Evolutionary conservation across 768 basidiomycete species (phyloP).

Genomic region (Boletus edulis): DNA sequence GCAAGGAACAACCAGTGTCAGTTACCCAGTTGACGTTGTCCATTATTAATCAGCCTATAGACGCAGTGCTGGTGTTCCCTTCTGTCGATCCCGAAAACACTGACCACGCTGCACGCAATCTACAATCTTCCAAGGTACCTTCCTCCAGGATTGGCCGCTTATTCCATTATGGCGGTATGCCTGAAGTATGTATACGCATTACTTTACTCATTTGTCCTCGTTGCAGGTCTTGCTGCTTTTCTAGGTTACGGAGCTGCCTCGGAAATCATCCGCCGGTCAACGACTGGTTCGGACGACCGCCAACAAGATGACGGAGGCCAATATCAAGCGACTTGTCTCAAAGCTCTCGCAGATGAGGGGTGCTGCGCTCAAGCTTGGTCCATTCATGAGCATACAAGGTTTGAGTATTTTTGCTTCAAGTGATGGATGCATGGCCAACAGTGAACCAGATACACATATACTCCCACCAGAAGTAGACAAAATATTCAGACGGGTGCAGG

Average conservation of each 20-base stretch:
- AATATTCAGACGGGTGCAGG: conserved; percentile 88
- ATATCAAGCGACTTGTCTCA: conserved; percentile 83
- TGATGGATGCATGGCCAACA: background rate
- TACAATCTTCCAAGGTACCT: conserved; percentile 86
- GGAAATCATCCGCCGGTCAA: conserved; percentile 75
- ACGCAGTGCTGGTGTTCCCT: no score
- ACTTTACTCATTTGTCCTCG: background rate
- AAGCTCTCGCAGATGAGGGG: conserved; percentile 96
- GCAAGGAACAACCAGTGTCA: no score
- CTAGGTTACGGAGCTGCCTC: conserved; percentile 87
- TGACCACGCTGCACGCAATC: conserved; percentile 33
- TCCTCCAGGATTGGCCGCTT: conserved; percentile 85
- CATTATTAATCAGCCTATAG: no score
- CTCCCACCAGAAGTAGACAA: conserved; percentile 85
- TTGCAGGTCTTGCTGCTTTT: conserved; percentile 83
- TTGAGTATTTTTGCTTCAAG: background rate
- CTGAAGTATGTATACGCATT: background rate
- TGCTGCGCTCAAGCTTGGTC: conserved; percentile 93
- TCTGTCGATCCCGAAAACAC: background rate
- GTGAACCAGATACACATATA: conserved; percentile 72
- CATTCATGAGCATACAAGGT: conserved; percentile 98
- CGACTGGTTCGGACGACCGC: conserved; percentile 33
- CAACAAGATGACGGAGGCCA: conserved; percentile 76
- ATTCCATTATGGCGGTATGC: conserved; percentile 90
- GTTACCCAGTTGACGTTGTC: no score